Base-by-base conservation (phyloP, 2,329 filamentous ascomycete genomes). In the Dryadomyces sulphureus region DNA sequence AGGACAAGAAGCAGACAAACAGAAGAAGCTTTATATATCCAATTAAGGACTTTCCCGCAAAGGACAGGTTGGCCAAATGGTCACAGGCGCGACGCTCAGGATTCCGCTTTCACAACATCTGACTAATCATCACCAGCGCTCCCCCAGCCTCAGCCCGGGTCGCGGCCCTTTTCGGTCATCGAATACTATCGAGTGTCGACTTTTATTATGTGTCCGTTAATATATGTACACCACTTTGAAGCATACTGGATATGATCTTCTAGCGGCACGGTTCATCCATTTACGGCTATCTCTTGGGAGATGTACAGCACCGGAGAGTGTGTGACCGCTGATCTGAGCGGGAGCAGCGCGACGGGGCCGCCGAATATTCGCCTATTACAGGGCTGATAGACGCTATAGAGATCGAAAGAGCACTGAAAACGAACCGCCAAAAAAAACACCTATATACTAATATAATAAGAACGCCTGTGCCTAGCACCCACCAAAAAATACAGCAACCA, bases 21-120 rank as follows among this genome's bases (percentile, higher is more conserved):
- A 38, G 9, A 8, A 8, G 21, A 27, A 30, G 11, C 17, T 30
- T 14, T 11, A 11, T 16, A 35, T 45, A 45, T 39, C 22, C 2
- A 7, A 19, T 7, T n/a, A 1, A 32, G 8, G 8, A 17, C 19
- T 7, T 17, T 39, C 5, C 9, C 9, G 22, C 9, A 19, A 19
- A 20, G 20, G 25, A 39, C 36, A 32, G 22, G 17, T 16, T 45
- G 43, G 43, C 25, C 43, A 8, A 45, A 25, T 45, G 43, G 43
- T 34, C 17, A 40, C 35, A 45, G 36, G 16, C 35, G 14, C 12
- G 17, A 16, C n/a, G 17, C 16, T 32, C 27, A 4, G 17, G 17
- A 8, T 36, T 36, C 17, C 34, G 8, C 16, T 36, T 19, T 36
- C 34, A 4, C 9, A 9, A 32, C 16, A 14, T 32, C 16, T 32